Evolutionary conservation across 108 stramenopile species (phyloP).

Genomic region (Parietichytrium sp.): DNA sequence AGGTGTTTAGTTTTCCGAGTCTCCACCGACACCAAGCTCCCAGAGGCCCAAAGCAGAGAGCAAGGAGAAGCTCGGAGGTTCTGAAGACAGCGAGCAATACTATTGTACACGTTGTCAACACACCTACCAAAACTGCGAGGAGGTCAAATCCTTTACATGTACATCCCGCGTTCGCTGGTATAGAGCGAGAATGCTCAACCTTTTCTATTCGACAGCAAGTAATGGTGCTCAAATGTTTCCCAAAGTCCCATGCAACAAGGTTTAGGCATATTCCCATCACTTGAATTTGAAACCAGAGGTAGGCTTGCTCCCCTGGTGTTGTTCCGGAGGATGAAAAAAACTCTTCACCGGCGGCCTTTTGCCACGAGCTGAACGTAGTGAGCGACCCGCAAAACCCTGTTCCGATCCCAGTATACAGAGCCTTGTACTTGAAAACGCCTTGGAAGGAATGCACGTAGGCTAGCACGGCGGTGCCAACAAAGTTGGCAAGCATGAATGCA

Average conservation of each 20-base stretch:
- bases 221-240: neutral
- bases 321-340: neutral
- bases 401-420: constrained; percentile 19
- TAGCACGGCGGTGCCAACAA: neutral
- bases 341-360: neutral
- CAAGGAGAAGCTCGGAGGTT: neutral
- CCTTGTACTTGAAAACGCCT: neutral
- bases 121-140: neutral
- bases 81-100: neutral
- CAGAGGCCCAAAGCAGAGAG: constrained; percentile 10
- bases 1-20: constrained; percentile 13
- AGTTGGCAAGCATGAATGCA: constrained; percentile 10
- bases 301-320: neutral
- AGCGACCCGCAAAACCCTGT: constrained; percentile 34
- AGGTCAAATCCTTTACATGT: no score
- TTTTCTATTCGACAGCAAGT: no score
- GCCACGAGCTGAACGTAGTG: neutral
- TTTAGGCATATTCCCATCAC: neutral
- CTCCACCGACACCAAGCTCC: neutral
- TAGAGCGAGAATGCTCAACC: no score
- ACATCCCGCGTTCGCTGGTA: neutral
- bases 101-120: no score
- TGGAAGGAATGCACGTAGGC: constrained; percentile 1
- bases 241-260: constrained; percentile 9
- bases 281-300: constrained; percentile 4